These are phyloP conservation scores for Mimosa bimucronata DNA, from an alignment of 306 rosid species.

Conservation along the genomic window DNA sequence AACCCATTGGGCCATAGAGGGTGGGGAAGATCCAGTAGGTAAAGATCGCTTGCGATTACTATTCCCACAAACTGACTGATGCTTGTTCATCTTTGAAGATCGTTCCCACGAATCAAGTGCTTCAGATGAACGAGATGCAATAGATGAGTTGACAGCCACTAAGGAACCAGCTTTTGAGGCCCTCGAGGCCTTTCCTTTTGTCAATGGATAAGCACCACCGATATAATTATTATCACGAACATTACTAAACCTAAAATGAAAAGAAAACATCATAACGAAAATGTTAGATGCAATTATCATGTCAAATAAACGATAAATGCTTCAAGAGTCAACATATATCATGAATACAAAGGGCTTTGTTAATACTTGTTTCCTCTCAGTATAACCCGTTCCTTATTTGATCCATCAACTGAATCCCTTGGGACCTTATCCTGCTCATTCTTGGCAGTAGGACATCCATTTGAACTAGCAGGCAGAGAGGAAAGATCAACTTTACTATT, in stretches of 20 bases:
- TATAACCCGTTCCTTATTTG: slow-evolving; percentile 55
- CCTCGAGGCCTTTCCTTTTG: slow-evolving; percentile 82
- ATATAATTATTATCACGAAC: slow-evolving; percentile 56
- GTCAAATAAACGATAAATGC: slow-evolving; percentile 17
- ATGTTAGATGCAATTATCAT: slow-evolving; percentile 17
- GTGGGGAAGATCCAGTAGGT: slow-evolving; percentile 60
- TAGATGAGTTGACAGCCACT: slow-evolving; percentile 56
- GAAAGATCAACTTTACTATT: slow-evolving; percentile 58
- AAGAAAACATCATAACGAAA: slow-evolving; percentile 2
- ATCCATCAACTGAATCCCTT: slow-evolving; percentile 60
- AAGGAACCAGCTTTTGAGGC: slow-evolving; percentile 65
- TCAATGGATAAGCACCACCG: slow-evolving; percentile 49
- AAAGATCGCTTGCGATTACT: slow-evolving; percentile 64
- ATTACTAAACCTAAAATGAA: slow-evolving; percentile 50
- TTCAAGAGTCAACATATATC: slow-evolving; percentile 34
- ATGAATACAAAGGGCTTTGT: slow-evolving; percentile 28
- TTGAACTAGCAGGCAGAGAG: slow-evolving; percentile 54
- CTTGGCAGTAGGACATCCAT: slow-evolving; percentile 53
- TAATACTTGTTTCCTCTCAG: slow-evolving; percentile 72
- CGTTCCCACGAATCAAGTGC: slow-evolving; percentile 64
- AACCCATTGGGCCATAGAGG: slow-evolving; percentile 86
- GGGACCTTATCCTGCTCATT: slow-evolving; percentile 63
- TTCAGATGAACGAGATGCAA: slow-evolving; percentile 60
- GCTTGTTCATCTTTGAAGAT: slow-evolving; percentile 56
- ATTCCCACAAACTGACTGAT: slow-evolving; percentile 49